Conservation (phyloP, 2,329 filamentous ascomycete species). For the Cyphellophora attinorum region DNA sequence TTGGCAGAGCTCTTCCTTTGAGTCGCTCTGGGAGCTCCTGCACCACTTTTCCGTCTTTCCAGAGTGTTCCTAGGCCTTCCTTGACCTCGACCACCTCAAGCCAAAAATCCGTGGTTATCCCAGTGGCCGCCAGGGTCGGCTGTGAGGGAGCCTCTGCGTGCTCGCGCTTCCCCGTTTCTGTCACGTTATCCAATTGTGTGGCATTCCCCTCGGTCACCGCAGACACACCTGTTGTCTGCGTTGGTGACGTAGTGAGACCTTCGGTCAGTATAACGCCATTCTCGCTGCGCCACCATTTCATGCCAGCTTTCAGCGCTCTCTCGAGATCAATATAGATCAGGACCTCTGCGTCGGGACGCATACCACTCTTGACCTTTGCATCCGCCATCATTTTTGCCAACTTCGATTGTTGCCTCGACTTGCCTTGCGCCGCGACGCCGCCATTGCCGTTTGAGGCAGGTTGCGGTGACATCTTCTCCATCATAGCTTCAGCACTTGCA, state of each 20-base stretch:
- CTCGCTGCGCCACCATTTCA: slow-evolving; percentile 70
- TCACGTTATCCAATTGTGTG: not conserved
- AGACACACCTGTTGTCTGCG: slow-evolving; percentile 33
- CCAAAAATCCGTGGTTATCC: slow-evolving; percentile 61
- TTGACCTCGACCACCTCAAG: slow-evolving; percentile 64
- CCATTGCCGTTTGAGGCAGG: slow-evolving; percentile 4
- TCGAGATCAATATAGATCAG: slow-evolving; percentile 68
- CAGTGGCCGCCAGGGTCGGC: no score
- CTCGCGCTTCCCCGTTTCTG: slow-evolving; percentile 1
- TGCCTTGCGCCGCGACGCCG: slow-evolving; percentile 4
- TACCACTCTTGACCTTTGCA: slow-evolving; percentile 60
- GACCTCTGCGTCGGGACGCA: slow-evolving; percentile 68
- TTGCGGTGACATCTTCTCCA: not conserved
- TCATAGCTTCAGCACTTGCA: slow-evolving; percentile 7
- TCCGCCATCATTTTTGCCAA: slow-evolving; percentile 10
- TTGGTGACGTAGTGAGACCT: slow-evolving; percentile 31
- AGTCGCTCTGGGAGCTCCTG: slow-evolving; percentile 38
- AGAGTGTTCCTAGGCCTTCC: slow-evolving; percentile 62
- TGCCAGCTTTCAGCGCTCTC: slow-evolving; percentile 50
- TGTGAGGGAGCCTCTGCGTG: slow-evolving; percentile 4
- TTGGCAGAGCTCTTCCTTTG: slow-evolving; percentile 29
- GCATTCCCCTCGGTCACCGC: not conserved
- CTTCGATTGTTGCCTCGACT: no score
- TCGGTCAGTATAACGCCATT: slow-evolving; percentile 62
- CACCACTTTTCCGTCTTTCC: slow-evolving; percentile 44